These are phyloP conservation scores for Chlamydomonas sp. DNA, from an alignment of 139 green algal genomes.

Conservation along the genomic window DNA sequence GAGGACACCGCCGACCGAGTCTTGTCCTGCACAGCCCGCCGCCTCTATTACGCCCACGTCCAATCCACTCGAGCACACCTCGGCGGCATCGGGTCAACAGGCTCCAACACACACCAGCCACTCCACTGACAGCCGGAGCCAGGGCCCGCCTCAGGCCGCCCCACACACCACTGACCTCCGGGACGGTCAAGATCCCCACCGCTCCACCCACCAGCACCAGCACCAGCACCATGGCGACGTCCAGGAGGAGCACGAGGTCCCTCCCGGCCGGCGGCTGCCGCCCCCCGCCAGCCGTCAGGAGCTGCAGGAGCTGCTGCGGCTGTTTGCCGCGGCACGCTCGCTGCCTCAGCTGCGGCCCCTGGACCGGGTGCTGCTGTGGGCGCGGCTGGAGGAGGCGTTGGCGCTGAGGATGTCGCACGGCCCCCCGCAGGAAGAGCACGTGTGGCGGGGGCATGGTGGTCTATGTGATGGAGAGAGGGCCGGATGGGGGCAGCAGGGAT, in stretches of 20 bases:
- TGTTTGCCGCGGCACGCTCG: neutral
- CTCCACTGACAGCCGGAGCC: no score
- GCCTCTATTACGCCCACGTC: no score
- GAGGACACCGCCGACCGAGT: no score
- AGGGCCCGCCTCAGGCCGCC: no score
- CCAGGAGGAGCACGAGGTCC: neutral
- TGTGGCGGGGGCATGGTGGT: no score
- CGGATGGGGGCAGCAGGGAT: neutral
- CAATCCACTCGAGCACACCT: no score
- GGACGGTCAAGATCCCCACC: no score
- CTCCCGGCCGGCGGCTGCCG: neutral
- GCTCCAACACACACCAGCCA: no score
- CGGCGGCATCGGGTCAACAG: no score
- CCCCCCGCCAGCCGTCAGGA: neutral
- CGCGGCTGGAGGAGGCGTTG: conserved; percentile 2
- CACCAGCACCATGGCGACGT: neutral
- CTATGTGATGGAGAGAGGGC: neutral
- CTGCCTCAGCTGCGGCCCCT: conserved; percentile 9
- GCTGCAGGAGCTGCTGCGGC: neutral
- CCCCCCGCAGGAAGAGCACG: neutral
- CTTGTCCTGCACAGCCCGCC: no score
- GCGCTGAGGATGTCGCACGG: neutral
- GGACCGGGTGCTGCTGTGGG: conserved; percentile 29
- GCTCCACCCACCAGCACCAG: neutral
- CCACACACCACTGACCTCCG: no score